Base-by-base conservation (phyloP, 202 grass and related monocot genomes). In the Panicum hallii region DNA sequence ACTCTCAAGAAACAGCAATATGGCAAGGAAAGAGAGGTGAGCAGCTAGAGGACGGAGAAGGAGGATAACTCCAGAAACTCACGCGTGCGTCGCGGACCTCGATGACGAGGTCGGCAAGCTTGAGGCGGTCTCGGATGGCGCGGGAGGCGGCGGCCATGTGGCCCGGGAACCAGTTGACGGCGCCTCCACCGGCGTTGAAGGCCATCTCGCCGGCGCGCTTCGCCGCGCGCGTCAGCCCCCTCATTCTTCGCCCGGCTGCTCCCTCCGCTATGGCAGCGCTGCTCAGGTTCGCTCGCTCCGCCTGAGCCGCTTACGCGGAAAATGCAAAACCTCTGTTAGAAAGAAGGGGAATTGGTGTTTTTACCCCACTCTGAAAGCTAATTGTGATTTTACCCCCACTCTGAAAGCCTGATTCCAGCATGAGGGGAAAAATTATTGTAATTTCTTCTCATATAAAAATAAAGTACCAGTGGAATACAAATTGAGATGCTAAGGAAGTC, bases 61-160 rank as follows among this genome's bases (percentile, higher is more conserved):
- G 2, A 79, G 20, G 7, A 19, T 15, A 44, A 40, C 5, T 22
- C 2, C 36, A 10, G 5, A 45, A 11, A 75, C 93, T 92, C 80
- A 95, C 96, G 1, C 96, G 91, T n/a, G 96, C 74, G 85, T 98
- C 93, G 45, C 96, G 96, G 78, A 98, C 93, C 92, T 98, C 93
- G 77, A 95, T 81, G 75, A 98, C 93, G 79, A 98, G 91, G 89
- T 98, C 91, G 30, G 88, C 95, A 6, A 98, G 81, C 89, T 93
- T 95, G 79, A 98, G 93, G 62, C 95, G 93, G 32, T 95, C 82
- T 54, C 95, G 95, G 74, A 98, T 95, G 75, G 95, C 93, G 57
- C 93, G 93, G 13, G 93, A 88, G 61, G 93, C 96, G 52, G 91
- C 89, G 42, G 93, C 96, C 96, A 98, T 98, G 86, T 98, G 96